Evolutionary conservation across 345 rosid genomes (phyloP), one percentile per base, ranked within the genome.

Genomic region (Viola odorata): DNA sequence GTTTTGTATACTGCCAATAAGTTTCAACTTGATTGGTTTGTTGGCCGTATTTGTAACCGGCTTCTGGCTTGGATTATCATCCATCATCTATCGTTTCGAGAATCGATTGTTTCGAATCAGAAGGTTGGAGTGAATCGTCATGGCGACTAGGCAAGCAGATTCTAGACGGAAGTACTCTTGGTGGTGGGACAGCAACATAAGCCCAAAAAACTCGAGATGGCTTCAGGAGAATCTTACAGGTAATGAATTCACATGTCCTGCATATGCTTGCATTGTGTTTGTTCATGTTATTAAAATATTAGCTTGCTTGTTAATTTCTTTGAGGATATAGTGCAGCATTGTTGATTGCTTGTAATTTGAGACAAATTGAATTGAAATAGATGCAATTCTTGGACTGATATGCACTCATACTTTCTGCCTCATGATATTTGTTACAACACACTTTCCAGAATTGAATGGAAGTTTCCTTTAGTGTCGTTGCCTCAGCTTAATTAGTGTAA

Each of bases 121-220:
- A 5, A 6, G 50, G 14, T 64, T 60, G 58, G 68, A 65, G 71
- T 60, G 58, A 65, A 74, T 62, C 44, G 90, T 94, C 97, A 81
- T 81, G 8, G 61, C 80, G 37, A 50, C 63, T 13, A 68, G 61
- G 32, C 66, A 65, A 5, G 77, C 78, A 1, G 85, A 82, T 74
- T 69, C 82, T 12, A 86, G 76, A 69, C 80, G 85, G 58, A 84
- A 60, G 76, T 90, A 90, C 60, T 90, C 99, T 38, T 94, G 99
- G 99, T 94, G 99, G 99, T 94, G 99, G 99, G 89, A 88, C 75
- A 90, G 99, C 83, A 96, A 94, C 75, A 83, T 81, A 39, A 83
- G 83, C 78, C 99, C 97, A 10, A 94, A 88, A 74, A 90, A 88
- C 75, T 94, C 99, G 5, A 94, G 84, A 83, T 94, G 99, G 99